Evolutionary conservation across 1,284 basidiomycete species (phyloP), one percentile per base, ranked within the genome.

Genomic region (Pyrrhoderma lamaoense): DNA sequence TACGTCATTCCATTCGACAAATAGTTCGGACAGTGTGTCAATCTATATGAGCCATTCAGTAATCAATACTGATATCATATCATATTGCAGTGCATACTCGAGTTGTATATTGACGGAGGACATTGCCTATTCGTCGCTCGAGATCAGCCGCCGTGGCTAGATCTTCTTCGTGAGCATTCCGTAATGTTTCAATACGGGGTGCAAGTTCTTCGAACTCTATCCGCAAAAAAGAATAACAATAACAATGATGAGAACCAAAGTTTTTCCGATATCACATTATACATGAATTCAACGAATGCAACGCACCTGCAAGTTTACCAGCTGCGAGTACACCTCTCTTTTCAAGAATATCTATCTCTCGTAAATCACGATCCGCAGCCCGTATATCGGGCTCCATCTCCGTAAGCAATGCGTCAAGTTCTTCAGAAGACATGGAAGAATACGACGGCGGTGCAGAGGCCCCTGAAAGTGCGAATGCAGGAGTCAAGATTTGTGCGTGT

Each of bases 341-440:
- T 56, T 85, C 81, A 42, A 89, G 65, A 11, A 71, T 62, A 52
- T 81, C 80, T 40, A 90, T 85, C 62, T 89, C 86, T 23, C 76
- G 75, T 72, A 89, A 76, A 58, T 89, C 86, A 8, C 84, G 75
- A 57, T 90, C 88, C 9, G 85, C 86, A 35, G 79, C 75, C 18
- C 85, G 82, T 49, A 90, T 79, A 49, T 90, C 88, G 8, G 78
- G 76, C 56, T 89, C 88, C 78, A 90, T 85, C 59, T 90, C 88
- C 0, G 73, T 64, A 11, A 89, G 64, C 49, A 85, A 73, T 0
- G 81, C 80, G 39, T 85, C 83, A 8, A 89, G 67, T 60, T 87
- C 86, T 49, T 74, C 74, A 0, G 75, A 59, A 0, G 79, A 74
- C 77, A 89, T 80, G 45, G 73, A 73, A 52, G 78, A 76, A 55